A percentile compares a stretch with the other conserved stretches of the same genome.
Conservation (phyloP, 495 filamentous ascomycete genomes). For the Zalerion maritima region DNA sequence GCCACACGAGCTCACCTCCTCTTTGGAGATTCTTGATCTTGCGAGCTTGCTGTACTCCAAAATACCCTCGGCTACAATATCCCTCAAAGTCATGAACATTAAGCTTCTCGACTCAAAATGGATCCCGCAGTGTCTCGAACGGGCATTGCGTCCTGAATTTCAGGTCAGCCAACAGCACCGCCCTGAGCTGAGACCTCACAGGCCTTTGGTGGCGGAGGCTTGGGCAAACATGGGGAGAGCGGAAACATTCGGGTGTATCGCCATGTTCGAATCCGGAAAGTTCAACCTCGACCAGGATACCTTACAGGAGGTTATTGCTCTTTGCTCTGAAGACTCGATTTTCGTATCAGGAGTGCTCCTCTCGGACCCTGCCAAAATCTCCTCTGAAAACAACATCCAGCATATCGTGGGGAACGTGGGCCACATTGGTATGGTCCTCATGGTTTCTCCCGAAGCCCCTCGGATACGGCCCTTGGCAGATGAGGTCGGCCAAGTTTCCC, state of each 20-base stretch:
- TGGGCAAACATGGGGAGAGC: not conserved
- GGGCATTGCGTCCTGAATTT: too few species aligned
- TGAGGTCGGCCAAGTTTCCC: conserved; percentile 13
- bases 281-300: conserved; percentile 10
- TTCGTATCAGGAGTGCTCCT: conserved; percentile 16
- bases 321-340: conserved; percentile 19
- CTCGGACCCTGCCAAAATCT: conserved; percentile 12
- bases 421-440: conserved; percentile 15
- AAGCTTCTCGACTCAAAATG: too few species aligned
- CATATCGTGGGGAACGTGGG: conserved; percentile 22
- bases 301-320: conserved; percentile 14
- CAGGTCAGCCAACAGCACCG: too few species aligned
- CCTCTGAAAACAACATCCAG: conserved; percentile 4
- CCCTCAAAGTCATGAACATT: too few species aligned
- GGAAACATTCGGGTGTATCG: conserved; percentile 15
- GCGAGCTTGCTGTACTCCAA: too few species aligned
- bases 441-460: conserved; percentile 15
- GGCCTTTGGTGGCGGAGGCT: too few species aligned
- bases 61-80: too few species aligned
- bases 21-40: too few species aligned
- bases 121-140: too few species aligned
- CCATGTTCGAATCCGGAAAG: conserved; percentile 17
- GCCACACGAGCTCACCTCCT: too few species aligned
- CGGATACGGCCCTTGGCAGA: conserved; percentile 5
- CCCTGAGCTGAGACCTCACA: too few species aligned